Percentiles rank a stretch among this genome's conserved stretches.
phyloP scores from a whole-genome alignment of 2,329 filamentous ascomycete genomes.

The Nakataea oryzae region DNA sequence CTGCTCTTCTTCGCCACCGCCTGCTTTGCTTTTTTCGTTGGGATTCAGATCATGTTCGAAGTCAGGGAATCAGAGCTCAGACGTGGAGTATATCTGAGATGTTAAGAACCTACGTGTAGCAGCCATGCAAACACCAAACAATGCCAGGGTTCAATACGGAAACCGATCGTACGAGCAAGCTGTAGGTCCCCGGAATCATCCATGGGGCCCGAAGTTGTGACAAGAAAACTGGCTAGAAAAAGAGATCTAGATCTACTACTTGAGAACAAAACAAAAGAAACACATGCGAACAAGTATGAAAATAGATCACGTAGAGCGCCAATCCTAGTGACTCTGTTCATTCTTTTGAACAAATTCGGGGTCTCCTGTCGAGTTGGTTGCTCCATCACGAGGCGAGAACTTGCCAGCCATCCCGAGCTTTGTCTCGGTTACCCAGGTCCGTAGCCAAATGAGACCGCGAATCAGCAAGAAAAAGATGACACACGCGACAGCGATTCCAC shows the following conservation, averaged over 20 bases:
- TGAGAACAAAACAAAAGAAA: no score
- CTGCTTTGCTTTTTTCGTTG: constrained; percentile 69
- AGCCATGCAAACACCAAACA: not conserved
- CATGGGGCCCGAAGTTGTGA: not conserved
- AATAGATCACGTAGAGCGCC: not conserved
- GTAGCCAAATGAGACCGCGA: constrained; percentile 37
- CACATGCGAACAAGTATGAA: not conserved
- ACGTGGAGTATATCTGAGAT: constrained; percentile 74
- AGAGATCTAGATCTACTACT: no score
- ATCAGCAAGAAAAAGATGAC: constrained; percentile 42
- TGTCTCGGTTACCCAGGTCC: constrained; percentile 36
- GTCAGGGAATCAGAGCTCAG: constrained; percentile 75
- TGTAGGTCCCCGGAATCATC: not conserved
- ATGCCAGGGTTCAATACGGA: not conserved
- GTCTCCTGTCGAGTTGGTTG: not conserved
- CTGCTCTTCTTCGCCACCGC: constrained; percentile 62
- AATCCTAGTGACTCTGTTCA: not conserved
- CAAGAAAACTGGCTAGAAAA: not conserved
- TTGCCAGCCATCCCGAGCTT: constrained; percentile 32
- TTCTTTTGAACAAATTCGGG: not conserved
- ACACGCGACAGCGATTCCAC: constrained; percentile 45
- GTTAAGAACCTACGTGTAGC: constrained; percentile 21
- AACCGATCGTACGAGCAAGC: not conserved
- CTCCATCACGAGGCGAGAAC: constrained; percentile 6
- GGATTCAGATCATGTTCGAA: constrained; percentile 94